These are phyloP conservation scores for Populus alba DNA, from an alignment of 345 rosid species.

Conservation along the genomic window DNA sequence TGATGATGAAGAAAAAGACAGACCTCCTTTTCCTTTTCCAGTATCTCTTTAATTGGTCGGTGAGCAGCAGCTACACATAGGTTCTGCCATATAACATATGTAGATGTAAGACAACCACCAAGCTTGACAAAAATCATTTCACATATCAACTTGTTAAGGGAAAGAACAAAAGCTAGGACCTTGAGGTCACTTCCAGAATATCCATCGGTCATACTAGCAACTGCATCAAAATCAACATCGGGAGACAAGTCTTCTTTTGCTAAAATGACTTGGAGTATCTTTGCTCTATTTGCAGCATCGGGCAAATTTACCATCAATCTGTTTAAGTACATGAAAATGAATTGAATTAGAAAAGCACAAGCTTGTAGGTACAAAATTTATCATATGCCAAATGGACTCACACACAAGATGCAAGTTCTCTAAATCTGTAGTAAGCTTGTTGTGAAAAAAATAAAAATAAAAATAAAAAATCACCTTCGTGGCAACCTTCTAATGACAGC, in stretches of 20 bases:
- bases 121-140: neutral
- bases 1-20: neutral
- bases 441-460: neutral
- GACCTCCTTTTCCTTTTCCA: slow-evolving; percentile 80
- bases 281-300: slow-evolving; percentile 77
- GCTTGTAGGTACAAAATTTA: neutral
- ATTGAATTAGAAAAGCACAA: neutral
- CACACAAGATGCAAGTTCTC: neutral
- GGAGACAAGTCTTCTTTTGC: slow-evolving; percentile 78
- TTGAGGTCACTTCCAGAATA: slow-evolving; percentile 94
- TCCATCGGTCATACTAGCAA: slow-evolving; percentile 81
- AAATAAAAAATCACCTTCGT: slow-evolving; percentile 43
- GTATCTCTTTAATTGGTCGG: slow-evolving; percentile 78
- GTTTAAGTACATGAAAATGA: slow-evolving; percentile 16
- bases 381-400: neutral
- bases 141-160: slow-evolving; percentile 6
- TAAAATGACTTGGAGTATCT: slow-evolving; percentile 70
- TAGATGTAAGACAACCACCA: slow-evolving; percentile 5
- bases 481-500: slow-evolving; percentile 92
- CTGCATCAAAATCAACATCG: slow-evolving; percentile 61
- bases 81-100: slow-evolving; percentile 44
- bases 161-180: slow-evolving; percentile 34
- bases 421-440: neutral
- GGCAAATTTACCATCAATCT: slow-evolving; percentile 92
- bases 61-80: slow-evolving; percentile 87